phyloP scores from a whole-genome alignment of 2,329 filamentous ascomycete genomes.

The Plectosphaerella sp. region DNA sequence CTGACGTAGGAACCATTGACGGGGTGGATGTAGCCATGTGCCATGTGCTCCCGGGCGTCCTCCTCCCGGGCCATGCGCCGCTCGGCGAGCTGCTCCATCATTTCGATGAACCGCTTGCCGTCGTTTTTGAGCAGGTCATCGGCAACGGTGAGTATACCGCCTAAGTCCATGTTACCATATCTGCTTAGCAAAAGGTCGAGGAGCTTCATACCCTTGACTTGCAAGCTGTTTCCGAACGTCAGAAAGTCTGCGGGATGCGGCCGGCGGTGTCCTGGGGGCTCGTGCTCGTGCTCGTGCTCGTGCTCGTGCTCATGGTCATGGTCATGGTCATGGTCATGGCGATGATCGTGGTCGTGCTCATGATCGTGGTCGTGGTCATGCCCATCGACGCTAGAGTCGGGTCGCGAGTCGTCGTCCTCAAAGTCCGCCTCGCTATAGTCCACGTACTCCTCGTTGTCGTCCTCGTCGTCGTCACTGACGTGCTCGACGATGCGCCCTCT shows the following conservation, averaged over 20 bases:
- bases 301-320: conserved; percentile 65
- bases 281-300: conserved; percentile 57
- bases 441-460: conserved; percentile 49
- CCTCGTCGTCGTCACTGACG: conserved; percentile 49
- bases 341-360: conserved; percentile 58
- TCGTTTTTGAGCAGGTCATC: conserved; percentile 98
- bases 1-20: conserved; percentile 60
- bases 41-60: conserved; percentile 67
- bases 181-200: conserved; percentile 36
- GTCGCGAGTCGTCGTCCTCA: conserved; percentile 44
- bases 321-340: conserved; percentile 58
- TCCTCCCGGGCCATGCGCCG: conserved; percentile 95
- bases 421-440: conserved; percentile 47
- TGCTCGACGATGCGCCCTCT: conserved; percentile 71
- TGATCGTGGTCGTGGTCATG: conserved; percentile 60
- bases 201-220: conserved; percentile 71
- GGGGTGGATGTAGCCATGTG: conserved; percentile 51
- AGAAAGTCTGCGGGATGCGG: conserved; percentile 75
- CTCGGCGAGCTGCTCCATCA: conserved; percentile 99
- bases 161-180: conserved; percentile 54
- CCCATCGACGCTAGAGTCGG: background rate
- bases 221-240: conserved; percentile 95
- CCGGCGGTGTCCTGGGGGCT: conserved; percentile 26
- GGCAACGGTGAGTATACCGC: conserved; percentile 96
- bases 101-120: conserved; percentile 98